Percentiles rank a stretch among this genome's conserved stretches.
Evolutionary conservation across 805 yeast genomes (phyloP).

Genomic region (Candida jianshihensis): DNA sequence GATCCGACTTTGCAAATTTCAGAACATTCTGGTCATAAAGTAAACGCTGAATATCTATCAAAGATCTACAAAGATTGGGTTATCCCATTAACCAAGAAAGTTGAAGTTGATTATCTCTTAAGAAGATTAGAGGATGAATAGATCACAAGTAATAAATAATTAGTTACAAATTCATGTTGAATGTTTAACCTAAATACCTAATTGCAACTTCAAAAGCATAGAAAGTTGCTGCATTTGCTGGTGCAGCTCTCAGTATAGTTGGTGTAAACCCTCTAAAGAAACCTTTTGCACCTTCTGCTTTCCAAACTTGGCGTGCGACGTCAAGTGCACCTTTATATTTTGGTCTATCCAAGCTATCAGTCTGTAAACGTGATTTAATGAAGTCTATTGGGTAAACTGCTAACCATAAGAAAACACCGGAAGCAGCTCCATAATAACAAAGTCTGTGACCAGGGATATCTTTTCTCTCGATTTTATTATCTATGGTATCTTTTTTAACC

Average conservation of each 20-base stretch:
- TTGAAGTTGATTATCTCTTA: slow-evolving; percentile 86
- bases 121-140: slow-evolving; percentile 65
- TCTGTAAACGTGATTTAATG: slow-evolving; percentile 82
- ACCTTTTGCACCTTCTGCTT: slow-evolving; percentile 61
- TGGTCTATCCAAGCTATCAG: slow-evolving; percentile 56
- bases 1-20: slow-evolving; percentile 76
- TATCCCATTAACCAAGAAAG: slow-evolving; percentile 91
- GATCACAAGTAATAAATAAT: not conserved
- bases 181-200: slow-evolving; percentile 33
- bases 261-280: slow-evolving; percentile 90
- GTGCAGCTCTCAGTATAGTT: slow-evolving; percentile 92
- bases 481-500: slow-evolving; percentile 56
- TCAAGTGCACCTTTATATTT: slow-evolving; percentile 49
- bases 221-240: slow-evolving; percentile 96
- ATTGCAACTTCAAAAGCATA: slow-evolving; percentile 87
- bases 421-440: slow-evolving; percentile 81
- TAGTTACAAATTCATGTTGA: not conserved
- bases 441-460: slow-evolving; percentile 85
- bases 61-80: slow-evolving; percentile 79
- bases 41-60: slow-evolving; percentile 77
- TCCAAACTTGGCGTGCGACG: slow-evolving; percentile 49
- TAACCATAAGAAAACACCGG: slow-evolving; percentile 87
- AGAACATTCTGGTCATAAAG: slow-evolving; percentile 62
- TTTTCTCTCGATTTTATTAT: slow-evolving; percentile 41
- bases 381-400: slow-evolving; percentile 86